Conservation (phyloP, 2,329 filamentous ascomycete species). For the Beauveria scarabaeidicola region DNA sequence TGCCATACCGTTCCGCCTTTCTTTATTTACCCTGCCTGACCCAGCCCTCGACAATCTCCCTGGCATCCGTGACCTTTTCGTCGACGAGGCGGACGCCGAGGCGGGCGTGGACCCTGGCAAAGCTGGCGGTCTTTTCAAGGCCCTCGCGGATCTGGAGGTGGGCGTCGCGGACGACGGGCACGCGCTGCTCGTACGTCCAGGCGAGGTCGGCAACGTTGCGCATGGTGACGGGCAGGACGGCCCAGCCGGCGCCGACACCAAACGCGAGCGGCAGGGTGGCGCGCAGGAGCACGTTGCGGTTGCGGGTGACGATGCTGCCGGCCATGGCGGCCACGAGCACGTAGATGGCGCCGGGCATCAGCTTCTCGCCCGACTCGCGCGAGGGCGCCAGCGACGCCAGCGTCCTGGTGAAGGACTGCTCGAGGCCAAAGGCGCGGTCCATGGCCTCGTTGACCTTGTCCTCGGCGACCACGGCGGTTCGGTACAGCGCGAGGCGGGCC, state of each 20-base stretch:
- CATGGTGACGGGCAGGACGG: slow-evolving; percentile 82
- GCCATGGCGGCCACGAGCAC: slow-evolving; percentile 93
- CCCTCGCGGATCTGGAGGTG: slow-evolving; percentile 66
- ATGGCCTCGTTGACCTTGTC: slow-evolving; percentile 75
- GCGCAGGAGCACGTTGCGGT: slow-evolving; percentile 77
- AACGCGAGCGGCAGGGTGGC: slow-evolving; percentile 68
- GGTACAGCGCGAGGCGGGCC: slow-evolving; percentile 72
- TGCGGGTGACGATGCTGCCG: slow-evolving; percentile 81
- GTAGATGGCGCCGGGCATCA: slow-evolving; percentile 86
- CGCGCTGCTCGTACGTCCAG: slow-evolving; percentile 89
- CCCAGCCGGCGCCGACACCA: slow-evolving; percentile 75
- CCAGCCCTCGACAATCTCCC: slow-evolving; percentile 77
- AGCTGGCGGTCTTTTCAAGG: slow-evolving; percentile 60
- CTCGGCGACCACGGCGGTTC: slow-evolving; percentile 65
- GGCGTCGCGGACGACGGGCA: slow-evolving; percentile 73
- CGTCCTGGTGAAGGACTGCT: slow-evolving; percentile 84
- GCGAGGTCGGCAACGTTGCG: slow-evolving; percentile 75
- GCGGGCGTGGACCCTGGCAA: slow-evolving; percentile 65
- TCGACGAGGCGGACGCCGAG: slow-evolving; percentile 66
- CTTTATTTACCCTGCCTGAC: slow-evolving; percentile 78
- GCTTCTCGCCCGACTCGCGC: slow-evolving; percentile 74
- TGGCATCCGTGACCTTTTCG: slow-evolving; percentile 67
- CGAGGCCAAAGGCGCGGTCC: slow-evolving; percentile 72
- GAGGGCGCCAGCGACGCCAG: slow-evolving; percentile 81
- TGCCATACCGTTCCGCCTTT: background rate